Percentiles rank a stretch among this genome's conserved stretches.
Conservation (phyloP, 2,329 filamentous ascomycete species). For the Conoideocrella luteorostrata region DNA sequence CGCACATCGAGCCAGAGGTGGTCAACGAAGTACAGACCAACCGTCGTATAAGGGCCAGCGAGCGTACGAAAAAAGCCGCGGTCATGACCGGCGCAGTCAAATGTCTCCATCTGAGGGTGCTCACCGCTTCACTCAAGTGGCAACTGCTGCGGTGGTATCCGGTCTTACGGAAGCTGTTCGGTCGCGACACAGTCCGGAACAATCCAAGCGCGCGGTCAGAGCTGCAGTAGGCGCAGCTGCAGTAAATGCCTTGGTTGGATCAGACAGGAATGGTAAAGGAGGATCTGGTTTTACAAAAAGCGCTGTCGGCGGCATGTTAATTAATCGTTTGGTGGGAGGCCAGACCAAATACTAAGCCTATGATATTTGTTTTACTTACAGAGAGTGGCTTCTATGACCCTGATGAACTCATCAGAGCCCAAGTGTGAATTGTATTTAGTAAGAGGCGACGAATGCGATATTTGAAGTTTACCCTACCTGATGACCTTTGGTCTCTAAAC, state of each 20-base stretch:
- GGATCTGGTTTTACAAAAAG: not conserved
- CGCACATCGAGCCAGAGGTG: not conserved
- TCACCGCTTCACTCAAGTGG: not conserved
- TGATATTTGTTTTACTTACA: too few species aligned
- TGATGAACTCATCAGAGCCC: too few species aligned
- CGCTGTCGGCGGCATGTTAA: not conserved
- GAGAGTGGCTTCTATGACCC: too few species aligned
- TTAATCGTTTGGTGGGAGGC: not conserved
- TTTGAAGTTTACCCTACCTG: too few species aligned
- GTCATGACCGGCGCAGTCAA: not conserved
- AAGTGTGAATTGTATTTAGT: too few species aligned
- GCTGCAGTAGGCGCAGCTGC: not conserved
- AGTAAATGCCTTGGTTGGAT: not conserved
- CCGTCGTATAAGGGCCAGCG: not conserved
- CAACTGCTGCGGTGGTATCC: not conserved
- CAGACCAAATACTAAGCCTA: not conserved
- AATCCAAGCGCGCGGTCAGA: not conserved
- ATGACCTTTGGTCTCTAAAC: too few species aligned
- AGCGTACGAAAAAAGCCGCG: not conserved
- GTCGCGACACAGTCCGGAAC: not conserved
- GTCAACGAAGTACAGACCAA: not conserved
- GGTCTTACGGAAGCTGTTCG: not conserved
- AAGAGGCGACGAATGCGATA: too few species aligned
- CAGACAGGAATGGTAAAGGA: not conserved
- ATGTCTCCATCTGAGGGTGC: not conserved